Percentiles rank a stretch among this genome's conserved stretches.
phyloP scores from a whole-genome alignment of 2,329 filamentous ascomycete species.

The Colletotrichum shisoi region DNA sequence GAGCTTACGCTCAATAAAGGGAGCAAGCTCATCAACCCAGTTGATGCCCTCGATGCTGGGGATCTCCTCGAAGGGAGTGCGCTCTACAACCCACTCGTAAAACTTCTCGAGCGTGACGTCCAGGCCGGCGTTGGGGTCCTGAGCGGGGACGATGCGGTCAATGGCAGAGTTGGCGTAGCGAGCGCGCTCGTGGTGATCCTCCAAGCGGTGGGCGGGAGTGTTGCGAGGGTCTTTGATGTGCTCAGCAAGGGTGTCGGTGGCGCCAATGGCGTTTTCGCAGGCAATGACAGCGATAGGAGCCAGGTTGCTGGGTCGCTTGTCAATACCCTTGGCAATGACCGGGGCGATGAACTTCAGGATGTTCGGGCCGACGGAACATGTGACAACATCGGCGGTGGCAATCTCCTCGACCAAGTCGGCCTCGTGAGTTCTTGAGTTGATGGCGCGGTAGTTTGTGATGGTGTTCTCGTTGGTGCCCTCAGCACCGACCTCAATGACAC shows the following conservation, averaged over 20 bases:
- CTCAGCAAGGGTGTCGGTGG: slow-evolving; percentile 84
- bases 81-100: slow-evolving; percentile 98
- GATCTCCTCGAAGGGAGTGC: slow-evolving; percentile 78
- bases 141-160: slow-evolving; percentile 95
- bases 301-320: slow-evolving; percentile 69
- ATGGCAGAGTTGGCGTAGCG: slow-evolving; percentile 97
- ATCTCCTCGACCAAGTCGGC: slow-evolving; percentile 84
- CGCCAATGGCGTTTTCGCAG: slow-evolving; percentile 97
- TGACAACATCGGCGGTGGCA: slow-evolving; percentile 85
- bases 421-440: slow-evolving; percentile 92
- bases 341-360: slow-evolving; percentile 96
- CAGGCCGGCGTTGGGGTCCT: slow-evolving; percentile 79
- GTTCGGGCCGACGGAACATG: slow-evolving; percentile 95
- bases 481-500: slow-evolving; percentile 89
- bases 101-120: slow-evolving; percentile 98
- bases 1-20: slow-evolving; percentile 98
- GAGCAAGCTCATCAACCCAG: slow-evolving; percentile 89
- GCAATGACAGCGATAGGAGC: slow-evolving; percentile 89
- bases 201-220: slow-evolving; percentile 72
- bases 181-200: slow-evolving; percentile 75
- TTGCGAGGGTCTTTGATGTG: slow-evolving; percentile 80
- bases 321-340: slow-evolving; percentile 92
- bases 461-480: slow-evolving; percentile 81
- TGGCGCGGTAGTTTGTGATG: slow-evolving; percentile 94
- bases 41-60: slow-evolving; percentile 87